These are phyloP conservation scores for Breynia disticha DNA, from an alignment of 441 rosid genomes.

Conservation along the genomic window DNA sequence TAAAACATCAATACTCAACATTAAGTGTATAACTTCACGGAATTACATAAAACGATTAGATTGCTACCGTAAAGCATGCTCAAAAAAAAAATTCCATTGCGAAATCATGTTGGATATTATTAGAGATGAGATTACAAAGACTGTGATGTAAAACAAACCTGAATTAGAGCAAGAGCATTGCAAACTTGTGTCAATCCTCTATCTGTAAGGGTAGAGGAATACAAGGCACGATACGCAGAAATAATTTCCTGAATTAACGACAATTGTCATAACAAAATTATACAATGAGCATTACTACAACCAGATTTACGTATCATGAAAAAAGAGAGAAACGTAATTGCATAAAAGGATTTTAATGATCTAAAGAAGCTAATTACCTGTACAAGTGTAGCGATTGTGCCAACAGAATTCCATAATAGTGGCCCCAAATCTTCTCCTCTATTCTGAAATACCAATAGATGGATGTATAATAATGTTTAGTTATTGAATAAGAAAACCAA, in stretches of 20 bases:
- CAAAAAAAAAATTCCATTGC: not conserved
- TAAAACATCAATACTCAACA: too few relatives aligned
- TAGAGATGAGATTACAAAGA: not conserved
- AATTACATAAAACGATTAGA: too few relatives aligned
- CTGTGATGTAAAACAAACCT: conserved; percentile 29
- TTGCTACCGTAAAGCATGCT: too few relatives aligned
- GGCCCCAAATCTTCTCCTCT: conserved; percentile 26
- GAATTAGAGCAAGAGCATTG: conserved; percentile 82
- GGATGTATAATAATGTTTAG: not conserved
- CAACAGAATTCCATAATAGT: conserved; percentile 33
- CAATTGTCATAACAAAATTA: too few relatives aligned
- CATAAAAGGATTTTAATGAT: too few relatives aligned
- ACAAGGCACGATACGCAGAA: conserved; percentile 58
- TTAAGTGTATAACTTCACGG: too few relatives aligned
- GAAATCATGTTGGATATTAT: not conserved
- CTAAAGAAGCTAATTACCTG: conserved; percentile 21
- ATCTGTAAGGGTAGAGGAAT: conserved; percentile 66
- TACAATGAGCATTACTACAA: too few relatives aligned
- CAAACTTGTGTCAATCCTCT: conserved; percentile 66
- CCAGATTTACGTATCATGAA: too few relatives aligned
- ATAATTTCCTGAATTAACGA: conserved; percentile 59
- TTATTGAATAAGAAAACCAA: not conserved
- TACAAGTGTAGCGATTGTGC: conserved; percentile 21
- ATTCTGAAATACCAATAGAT: conserved; percentile 18
- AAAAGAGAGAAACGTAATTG: too few relatives aligned